Evolutionary conservation across 139 green algal genomes (phyloP).

Genomic region (Nannochloris sp.): DNA sequence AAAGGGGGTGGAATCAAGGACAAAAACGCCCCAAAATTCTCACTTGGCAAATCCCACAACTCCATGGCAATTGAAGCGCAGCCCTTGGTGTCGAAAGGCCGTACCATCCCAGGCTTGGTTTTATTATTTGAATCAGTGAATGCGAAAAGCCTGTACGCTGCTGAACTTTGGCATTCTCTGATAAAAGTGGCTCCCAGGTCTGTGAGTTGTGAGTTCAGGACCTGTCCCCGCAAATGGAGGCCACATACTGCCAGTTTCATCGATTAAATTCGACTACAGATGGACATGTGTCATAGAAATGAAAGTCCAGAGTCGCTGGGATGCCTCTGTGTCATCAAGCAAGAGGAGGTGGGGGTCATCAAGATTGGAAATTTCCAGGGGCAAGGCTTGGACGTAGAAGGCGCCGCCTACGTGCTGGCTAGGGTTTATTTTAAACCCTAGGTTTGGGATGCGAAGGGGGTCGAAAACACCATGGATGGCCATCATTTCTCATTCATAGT

Average conservation of each 20-base stretch:
- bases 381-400: too few relatives aligned
- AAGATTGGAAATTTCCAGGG: too few relatives aligned
- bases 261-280: neutral
- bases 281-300: too few relatives aligned
- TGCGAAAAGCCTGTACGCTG: slow-evolving; percentile 23
- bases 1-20: slow-evolving; percentile 38
- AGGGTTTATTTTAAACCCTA: too few relatives aligned
- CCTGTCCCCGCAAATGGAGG: slow-evolving; percentile 44
- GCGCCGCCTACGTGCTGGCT: too few relatives aligned
- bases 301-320: too few relatives aligned
- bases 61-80: slow-evolving; percentile 41
- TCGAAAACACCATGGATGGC: too few relatives aligned
- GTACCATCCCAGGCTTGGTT: slow-evolving; percentile 32
- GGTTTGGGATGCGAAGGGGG: too few relatives aligned
- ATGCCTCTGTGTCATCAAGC: too few relatives aligned
- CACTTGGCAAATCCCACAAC: slow-evolving; percentile 53
- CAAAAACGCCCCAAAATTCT: slow-evolving; percentile 43
- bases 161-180: slow-evolving; percentile 30
- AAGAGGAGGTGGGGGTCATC: too few relatives aligned
- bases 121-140: slow-evolving; percentile 22
- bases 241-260: slow-evolving; percentile 30
- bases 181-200: slow-evolving; percentile 39
- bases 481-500: too few relatives aligned
- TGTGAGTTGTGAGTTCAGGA: slow-evolving; percentile 51
- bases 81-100: slow-evolving; percentile 1